These are phyloP conservation scores for Microcyclospora tardicrescens DNA, from an alignment of 2,329 filamentous ascomycete species.

Conservation along the genomic window DNA sequence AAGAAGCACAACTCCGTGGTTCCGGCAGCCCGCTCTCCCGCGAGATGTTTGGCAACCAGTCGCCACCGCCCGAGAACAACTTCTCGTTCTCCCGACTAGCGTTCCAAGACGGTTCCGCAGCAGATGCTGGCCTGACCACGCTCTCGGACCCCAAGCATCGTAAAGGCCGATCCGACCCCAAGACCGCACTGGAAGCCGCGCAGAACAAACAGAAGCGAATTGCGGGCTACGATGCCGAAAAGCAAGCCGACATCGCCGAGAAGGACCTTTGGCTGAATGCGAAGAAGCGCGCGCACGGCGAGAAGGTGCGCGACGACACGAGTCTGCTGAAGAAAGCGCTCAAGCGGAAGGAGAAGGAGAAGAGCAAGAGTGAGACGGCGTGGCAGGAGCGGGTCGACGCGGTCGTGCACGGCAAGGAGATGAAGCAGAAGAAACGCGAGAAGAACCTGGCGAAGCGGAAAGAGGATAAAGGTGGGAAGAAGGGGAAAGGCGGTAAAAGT, in stretches of 20 bases:
- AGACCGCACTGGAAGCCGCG: conserved; percentile 71
- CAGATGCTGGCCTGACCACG: conserved; percentile 55
- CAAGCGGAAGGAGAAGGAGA: conserved; percentile 73
- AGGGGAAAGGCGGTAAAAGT: conserved; percentile 42
- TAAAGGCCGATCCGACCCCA: conserved; percentile 73
- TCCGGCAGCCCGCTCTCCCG: conserved; percentile 43
- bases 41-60: conserved; percentile 34
- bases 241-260: conserved; percentile 75
- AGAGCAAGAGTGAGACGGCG: conserved; percentile 16
- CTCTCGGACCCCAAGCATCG: conserved; percentile 53
- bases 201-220: conserved; percentile 78
- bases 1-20: conserved; percentile 43
- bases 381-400: conserved; percentile 33
- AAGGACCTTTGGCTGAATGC: conserved; percentile 93
- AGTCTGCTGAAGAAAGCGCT: conserved; percentile 82
- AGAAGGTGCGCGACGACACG: conserved; percentile 78
- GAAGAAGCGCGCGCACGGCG: conserved; percentile 75
- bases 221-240: conserved; percentile 59
- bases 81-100: conserved; percentile 87
- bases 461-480: conserved; percentile 67
- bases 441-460: conserved; percentile 54
- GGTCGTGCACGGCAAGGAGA: conserved; percentile 35
- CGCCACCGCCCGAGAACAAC: conserved; percentile 45
- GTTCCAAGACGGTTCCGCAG: conserved; percentile 71
- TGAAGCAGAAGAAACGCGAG: conserved; percentile 38